phyloP scores from a whole-genome alignment of 2,329 filamentous ascomycete genomes.

The Paracoccidioides brasiliensis region DNA sequence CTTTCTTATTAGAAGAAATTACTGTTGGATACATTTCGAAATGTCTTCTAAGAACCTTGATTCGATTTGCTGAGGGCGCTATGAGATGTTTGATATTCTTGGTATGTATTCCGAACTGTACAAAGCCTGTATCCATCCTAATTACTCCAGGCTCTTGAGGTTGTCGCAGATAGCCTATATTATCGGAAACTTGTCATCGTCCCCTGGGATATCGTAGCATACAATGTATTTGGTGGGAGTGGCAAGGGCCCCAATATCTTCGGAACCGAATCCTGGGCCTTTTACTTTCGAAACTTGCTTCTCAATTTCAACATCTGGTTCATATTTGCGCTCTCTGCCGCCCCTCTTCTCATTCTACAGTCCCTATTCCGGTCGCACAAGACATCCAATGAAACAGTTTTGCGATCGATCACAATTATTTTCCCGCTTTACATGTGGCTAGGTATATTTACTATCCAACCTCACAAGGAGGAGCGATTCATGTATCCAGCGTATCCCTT shows the following conservation, averaged over 20 bases:
- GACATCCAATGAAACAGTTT: constrained; percentile 52
- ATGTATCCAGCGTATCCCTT: constrained; percentile 97
- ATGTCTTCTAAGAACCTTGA: constrained; percentile 46
- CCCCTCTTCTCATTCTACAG: constrained; percentile 65
- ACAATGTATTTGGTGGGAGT: constrained; percentile 78
- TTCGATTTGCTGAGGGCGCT: constrained; percentile 54
- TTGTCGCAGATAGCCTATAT: constrained; percentile 65
- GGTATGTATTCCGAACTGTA: constrained; percentile 36
- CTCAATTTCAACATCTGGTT: constrained; percentile 98
- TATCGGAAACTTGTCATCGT: constrained; percentile 68
- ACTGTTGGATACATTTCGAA: constrained; percentile 41
- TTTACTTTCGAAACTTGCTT: constrained; percentile 80
- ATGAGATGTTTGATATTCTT: constrained; percentile 55
- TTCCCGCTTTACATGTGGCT: constrained; percentile 92
- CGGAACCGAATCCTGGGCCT: constrained; percentile 92
- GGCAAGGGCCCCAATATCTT: constrained; percentile 80
- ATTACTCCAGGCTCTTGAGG: constrained; percentile 48
- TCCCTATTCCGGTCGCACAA: constrained; percentile 50
- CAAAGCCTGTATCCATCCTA: constrained; percentile 11
- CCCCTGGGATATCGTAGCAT: constrained; percentile 84
- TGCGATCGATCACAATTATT: constrained; percentile 66
- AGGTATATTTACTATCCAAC: constrained; percentile 75
- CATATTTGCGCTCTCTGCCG: constrained; percentile 57
- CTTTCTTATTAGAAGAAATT: constrained; percentile 68
- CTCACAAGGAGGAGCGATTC: constrained; percentile 96